Base-by-base conservation (phyloP, 2,329 filamentous ascomycete genomes). In the Exophiala oligosperma region DNA sequence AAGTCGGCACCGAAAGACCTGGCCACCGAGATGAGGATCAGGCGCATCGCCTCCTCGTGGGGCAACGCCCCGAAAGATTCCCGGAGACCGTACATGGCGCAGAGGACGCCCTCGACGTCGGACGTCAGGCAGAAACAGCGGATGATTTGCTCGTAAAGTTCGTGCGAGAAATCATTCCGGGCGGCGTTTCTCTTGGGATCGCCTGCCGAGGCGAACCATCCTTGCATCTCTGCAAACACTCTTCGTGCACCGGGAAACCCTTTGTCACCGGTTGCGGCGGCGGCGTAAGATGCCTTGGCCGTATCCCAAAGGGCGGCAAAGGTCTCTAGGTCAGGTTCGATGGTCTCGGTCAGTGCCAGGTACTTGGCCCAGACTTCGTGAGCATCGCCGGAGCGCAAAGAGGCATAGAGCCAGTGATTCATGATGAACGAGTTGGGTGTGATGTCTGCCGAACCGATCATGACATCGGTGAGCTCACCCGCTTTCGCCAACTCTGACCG, bases 371-470 rank as follows among this genome's bases (percentile, higher is more conserved):
- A 78, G 0, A 88, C 83, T 51, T 81, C 75, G 24, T 74, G 71
- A 46, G 80, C 77, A 52, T 84, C 77, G 51, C 83, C 82, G 57
- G 82, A 81, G 60, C 85, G 82, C 48, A 88, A 79, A 61, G 87
- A 82, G 5, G 85, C 84, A 59, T 85, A 84, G 26, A 94, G 81
- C 23, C 92, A 76, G 68, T 92, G 88, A 72, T 93, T 94, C 79
- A 92, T 84, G 74, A 92, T 88, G 71, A 87, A 89, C 7, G 85
- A 84, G 67, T 90, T 87, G 1, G 87, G 83, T 54, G 77, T 79
- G 60, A 93, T 85, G 62, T 87, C 81, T 12, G 87, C 83, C 46
- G 82, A 76, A 17, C 57, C 61, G 12, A 78, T 75, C 62, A 91
- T 85, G 1, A 84, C 83, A 32, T 82, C 77, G 72, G 85, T 86